Conservation (phyloP, 2,329 filamentous ascomycete species). For the Curvularia sp. region DNA sequence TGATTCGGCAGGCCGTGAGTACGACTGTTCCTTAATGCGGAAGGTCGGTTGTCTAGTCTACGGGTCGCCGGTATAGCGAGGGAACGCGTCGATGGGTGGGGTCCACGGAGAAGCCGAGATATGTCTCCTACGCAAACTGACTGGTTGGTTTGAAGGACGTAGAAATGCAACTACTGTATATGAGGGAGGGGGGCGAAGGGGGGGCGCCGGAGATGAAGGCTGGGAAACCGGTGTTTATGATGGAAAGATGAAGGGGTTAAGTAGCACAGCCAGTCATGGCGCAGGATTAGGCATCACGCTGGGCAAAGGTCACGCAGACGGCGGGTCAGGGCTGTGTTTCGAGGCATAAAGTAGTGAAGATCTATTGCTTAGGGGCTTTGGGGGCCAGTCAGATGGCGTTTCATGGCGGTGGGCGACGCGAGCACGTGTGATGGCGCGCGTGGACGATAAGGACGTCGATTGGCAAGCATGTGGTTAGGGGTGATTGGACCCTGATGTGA, state of each 20-base stretch:
- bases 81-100: slow-evolving; percentile 1
- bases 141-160: slow-evolving; percentile 16
- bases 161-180: slow-evolving; percentile 2
- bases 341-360: slow-evolving; percentile 42
- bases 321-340: slow-evolving; percentile 32
- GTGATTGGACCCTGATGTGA: slow-evolving; percentile 8
- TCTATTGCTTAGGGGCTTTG: slow-evolving; percentile 14
- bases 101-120: slow-evolving; percentile 8
- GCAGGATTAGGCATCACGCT: slow-evolving; percentile 38
- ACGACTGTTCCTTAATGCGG: slow-evolving; percentile 25
- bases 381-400: slow-evolving; percentile 17
- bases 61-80: slow-evolving; percentile 7
- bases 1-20: slow-evolving; percentile 30
- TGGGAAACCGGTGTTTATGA: slow-evolving; percentile 13
- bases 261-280: slow-evolving; percentile 44
- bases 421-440: slow-evolving; percentile 24
- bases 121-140: slow-evolving; percentile 16
- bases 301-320: slow-evolving; percentile 39
- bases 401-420: slow-evolving; percentile 14
- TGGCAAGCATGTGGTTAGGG: slow-evolving; percentile 4
- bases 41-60: slow-evolving; percentile 29
- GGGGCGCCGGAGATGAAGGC: slow-evolving; percentile 4
- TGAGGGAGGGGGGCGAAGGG: neutral
- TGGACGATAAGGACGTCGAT: slow-evolving; percentile 15
- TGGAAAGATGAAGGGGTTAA: slow-evolving; percentile 24